These are phyloP conservation scores for Umbelopsis sp. DNA, from an alignment of 371 early-diverging fungal species.

Conservation along the genomic window DNA sequence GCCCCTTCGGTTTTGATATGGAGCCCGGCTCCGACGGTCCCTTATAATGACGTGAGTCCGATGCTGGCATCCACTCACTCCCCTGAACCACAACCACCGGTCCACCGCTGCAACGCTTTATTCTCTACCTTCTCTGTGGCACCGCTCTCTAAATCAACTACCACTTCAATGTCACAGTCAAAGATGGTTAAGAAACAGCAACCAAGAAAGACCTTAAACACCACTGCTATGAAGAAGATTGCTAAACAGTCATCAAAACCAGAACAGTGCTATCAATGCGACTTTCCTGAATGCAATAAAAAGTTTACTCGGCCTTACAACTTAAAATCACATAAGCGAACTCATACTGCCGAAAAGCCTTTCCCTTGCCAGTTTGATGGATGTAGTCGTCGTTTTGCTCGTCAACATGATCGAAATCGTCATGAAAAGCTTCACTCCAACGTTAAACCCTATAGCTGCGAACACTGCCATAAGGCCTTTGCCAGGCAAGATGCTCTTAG, in stretches of 20 bases:
- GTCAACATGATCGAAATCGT: conserved; percentile 83
- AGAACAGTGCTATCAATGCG: neutral
- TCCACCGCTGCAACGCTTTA: neutral
- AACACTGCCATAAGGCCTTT: conserved; percentile 71
- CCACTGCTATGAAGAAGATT: neutral
- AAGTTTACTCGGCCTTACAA: conserved; percentile 83
- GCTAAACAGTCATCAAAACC: neutral
- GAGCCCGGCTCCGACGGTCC: neutral
- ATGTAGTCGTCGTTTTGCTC: conserved; percentile 67
- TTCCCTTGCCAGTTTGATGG: conserved; percentile 58
- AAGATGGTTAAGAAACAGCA: neutral
- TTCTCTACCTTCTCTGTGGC: conserved; percentile 4
- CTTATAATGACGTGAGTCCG: conserved; percentile 6
- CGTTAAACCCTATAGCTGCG: conserved; percentile 65
- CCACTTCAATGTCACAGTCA: neutral
- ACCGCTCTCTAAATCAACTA: neutral
- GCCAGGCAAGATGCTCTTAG: conserved; percentile 79
- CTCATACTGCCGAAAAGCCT: conserved; percentile 75
- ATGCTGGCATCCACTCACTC: conserved; percentile 1
- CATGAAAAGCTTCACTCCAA: conserved; percentile 75
- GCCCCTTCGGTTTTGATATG: conserved; percentile 2
- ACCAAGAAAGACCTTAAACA: neutral
- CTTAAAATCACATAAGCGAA: conserved; percentile 79
- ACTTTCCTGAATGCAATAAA: conserved; percentile 58
- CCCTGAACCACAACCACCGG: neutral